Base-by-base conservation (phyloP, 208 protist species). In the Herpetomonas tarakana region DNA sequence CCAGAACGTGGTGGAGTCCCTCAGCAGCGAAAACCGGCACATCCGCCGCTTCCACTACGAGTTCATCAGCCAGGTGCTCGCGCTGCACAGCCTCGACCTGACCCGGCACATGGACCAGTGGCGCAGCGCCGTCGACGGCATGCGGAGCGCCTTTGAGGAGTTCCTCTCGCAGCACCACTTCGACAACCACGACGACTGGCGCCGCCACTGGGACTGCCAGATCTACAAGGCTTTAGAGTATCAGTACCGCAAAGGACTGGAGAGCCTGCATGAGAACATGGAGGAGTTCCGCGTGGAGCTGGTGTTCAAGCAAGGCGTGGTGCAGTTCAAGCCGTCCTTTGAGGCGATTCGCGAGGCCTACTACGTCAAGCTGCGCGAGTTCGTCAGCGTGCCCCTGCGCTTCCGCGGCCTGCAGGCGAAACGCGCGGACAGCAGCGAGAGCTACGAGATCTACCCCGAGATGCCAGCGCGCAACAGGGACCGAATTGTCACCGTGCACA, bases 221-320 rank as follows among this genome's bases (percentile, higher is more conserved):
- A 89, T 99, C 45, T 99, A 97, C 93, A 99, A 98, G 77, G 94
- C 94, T 2, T 82, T 99, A 21, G 94, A 98, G 70, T 80, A 93
- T 56, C 96, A 98, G 76, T 99, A 98, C 73, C 79, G 84, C 24
- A 71, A 74, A 1, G 93, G 94, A 4, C 78, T 98, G 31, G 94
- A 97, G 75, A 82, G 53, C 28, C 74, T 98, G 22, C 92, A 98
- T 70, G 92, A 97, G 65, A 88, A 91, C 53, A 90, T 98, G 72
- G 83, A 95, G 57, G 83, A 94, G 58, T 91, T 98, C 54, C 92
- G 88, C 41, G 86, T 91, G 19, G 95, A 98, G 52, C 71, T 98
- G 3, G 84, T 98, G 9, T 98, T 96, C 64, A 97, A 97, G 71
- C 87, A 98, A 26, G 81, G 91, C 2, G 54, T 76, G 46, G 80